These are phyloP conservation scores for Phialophora verrucosa DNA, from an alignment of 2,329 filamentous ascomycete species.

Conservation along the genomic window DNA sequence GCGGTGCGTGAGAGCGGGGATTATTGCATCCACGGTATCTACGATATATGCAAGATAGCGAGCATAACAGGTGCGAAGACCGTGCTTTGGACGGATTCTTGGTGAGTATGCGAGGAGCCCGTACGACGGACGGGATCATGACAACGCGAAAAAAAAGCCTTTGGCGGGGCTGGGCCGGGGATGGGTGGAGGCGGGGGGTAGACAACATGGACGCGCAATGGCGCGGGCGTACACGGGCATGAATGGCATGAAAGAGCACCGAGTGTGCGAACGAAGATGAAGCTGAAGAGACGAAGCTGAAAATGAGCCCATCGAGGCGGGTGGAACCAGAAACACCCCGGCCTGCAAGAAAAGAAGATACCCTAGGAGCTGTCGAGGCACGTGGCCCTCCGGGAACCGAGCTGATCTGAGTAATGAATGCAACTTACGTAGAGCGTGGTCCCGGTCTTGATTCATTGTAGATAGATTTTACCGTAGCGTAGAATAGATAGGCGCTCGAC, in stretches of 20 bases:
- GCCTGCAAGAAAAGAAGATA: background rate
- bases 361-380: background rate
- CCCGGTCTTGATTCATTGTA: constrained; percentile 1
- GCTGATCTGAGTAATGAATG: constrained; percentile 1
- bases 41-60: background rate
- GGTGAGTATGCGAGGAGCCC: too few species aligned
- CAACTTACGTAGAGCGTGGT: background rate
- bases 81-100: too few species aligned
- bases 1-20: background rate
- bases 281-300: too few species aligned
- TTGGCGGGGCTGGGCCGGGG: background rate
- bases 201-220: background rate
- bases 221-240: background rate
- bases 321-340: background rate
- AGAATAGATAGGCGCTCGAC: constrained; percentile 6
- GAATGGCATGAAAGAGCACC: background rate
- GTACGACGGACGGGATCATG: background rate
- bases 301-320: background rate
- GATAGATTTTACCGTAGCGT: constrained; percentile 4
- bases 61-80: background rate
- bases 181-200: background rate
- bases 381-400: background rate
- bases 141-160: background rate
- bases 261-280: background rate
- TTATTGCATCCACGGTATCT: background rate